Evolutionary conservation across 345 rosid genomes (phyloP).

Genomic region (Toxicodendron radicans): DNA sequence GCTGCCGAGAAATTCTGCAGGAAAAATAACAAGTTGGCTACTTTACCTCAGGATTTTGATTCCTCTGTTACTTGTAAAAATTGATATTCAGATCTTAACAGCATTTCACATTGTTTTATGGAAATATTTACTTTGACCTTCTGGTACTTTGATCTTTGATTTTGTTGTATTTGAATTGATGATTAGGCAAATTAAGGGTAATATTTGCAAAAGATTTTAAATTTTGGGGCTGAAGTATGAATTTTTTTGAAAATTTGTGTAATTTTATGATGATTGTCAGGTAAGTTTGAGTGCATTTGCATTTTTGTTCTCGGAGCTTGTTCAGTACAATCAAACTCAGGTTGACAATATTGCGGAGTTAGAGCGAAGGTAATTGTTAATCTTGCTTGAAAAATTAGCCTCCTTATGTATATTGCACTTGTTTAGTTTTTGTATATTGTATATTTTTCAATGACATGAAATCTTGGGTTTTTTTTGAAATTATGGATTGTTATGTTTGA

Average conservation of each 20-base stretch:
- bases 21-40: neutral
- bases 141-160: neutral
- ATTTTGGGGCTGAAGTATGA: neutral
- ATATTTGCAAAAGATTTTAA: neutral
- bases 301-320: constrained; percentile 77
- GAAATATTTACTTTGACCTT: neutral
- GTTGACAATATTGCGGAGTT: constrained; percentile 95
- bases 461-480: no score
- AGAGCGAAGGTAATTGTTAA: constrained; percentile 69
- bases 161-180: neutral
- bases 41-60: neutral
- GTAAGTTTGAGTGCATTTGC: constrained; percentile 62
- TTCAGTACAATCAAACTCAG: constrained; percentile 95
- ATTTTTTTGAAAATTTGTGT: neutral
- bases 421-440: neutral
- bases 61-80: neutral
- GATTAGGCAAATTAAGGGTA: neutral
- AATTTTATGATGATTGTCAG: constrained; percentile 27
- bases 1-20: constrained; percentile 10
- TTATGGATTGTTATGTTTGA: neutral
- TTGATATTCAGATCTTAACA: neutral
- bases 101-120: neutral
- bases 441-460: neutral
- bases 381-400: neutral
- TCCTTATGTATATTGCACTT: neutral